Conservation (phyloP, 2,329 filamentous ascomycete genomes). For the Botryotinia convoluta region DNA sequence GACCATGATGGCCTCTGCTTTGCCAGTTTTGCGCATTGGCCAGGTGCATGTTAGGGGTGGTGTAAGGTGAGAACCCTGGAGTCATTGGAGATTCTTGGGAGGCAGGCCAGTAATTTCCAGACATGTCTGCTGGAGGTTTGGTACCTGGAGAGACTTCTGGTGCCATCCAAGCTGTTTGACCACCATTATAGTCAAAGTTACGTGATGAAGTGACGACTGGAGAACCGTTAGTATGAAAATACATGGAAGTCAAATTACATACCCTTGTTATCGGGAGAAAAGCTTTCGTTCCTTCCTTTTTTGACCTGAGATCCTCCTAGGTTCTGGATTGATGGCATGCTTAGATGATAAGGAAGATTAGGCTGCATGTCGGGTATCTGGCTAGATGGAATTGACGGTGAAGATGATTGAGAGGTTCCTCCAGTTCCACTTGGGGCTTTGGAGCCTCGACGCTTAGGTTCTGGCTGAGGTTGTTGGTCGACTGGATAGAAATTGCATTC, state of each 20-base stretch:
- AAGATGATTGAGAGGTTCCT: constrained; percentile 47
- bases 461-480: constrained; percentile 63
- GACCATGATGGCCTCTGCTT: constrained; percentile 30
- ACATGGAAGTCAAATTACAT: constrained; percentile 18
- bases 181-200: constrained; percentile 34
- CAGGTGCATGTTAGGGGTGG: constrained; percentile 39
- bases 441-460: constrained; percentile 43
- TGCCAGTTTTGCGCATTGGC: constrained; percentile 36
- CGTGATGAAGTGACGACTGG: constrained; percentile 34
- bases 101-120: constrained; percentile 47
- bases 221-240: constrained; percentile 26
- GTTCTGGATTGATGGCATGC: constrained; percentile 46
- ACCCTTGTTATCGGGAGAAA: constrained; percentile 39
- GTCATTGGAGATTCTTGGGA: constrained; percentile 51
- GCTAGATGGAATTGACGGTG: constrained; percentile 46
- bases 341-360: constrained; percentile 45
- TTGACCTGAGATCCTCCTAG: constrained; percentile 47
- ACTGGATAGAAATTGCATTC: constrained; percentile 92
- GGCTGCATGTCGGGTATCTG: constrained; percentile 44
- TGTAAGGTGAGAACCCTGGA: constrained; percentile 51
- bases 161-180: constrained; percentile 36
- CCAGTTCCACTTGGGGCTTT: constrained; percentile 40
- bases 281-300: constrained; percentile 38
- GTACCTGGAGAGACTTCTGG: constrained; percentile 36
- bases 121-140: constrained; percentile 43